These are phyloP conservation scores for Leccinum subtestaceum DNA, from an alignment of 768 basidiomycete species.

Conservation along the genomic window DNA sequence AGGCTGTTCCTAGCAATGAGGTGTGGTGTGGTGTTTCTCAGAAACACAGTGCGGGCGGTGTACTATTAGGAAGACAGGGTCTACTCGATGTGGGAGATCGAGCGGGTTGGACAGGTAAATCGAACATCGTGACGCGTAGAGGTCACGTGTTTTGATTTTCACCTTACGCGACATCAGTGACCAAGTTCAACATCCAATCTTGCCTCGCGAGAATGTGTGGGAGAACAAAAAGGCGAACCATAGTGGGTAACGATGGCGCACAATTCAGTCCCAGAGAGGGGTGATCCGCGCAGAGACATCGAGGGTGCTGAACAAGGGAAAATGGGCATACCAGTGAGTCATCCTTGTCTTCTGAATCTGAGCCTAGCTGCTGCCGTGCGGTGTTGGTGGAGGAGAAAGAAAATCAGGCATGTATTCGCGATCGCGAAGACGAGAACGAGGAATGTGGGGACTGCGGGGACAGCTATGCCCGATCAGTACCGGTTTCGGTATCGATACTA, in stretches of 20 bases:
- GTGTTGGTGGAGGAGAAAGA: background rate
- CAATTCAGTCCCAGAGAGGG: background rate
- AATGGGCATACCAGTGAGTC: background rate
- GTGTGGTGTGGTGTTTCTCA: background rate
- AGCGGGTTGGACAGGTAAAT: background rate
- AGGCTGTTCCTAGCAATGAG: background rate
- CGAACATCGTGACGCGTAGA: background rate
- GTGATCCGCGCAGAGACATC: background rate
- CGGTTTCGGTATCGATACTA: background rate
- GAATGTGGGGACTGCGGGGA: background rate
- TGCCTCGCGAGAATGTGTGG: background rate
- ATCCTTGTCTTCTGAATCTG: background rate
- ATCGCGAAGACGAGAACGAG: background rate
- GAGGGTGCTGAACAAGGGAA: no score
- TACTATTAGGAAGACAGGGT: background rate
- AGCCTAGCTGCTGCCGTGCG: background rate
- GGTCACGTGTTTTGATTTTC: background rate
- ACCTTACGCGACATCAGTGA: background rate
- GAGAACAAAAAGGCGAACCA: no score
- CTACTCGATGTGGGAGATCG: background rate
- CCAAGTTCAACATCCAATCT: background rate
- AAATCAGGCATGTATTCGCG: slow-evolving; percentile 6
- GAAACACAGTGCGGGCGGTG: background rate
- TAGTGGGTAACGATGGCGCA: no score
- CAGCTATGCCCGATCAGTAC: background rate